Evolutionary conservation across 805 yeast genomes (phyloP), one percentile per base, ranked within the genome.

Genomic region (Nakazawaea ishiwadae): DNA sequence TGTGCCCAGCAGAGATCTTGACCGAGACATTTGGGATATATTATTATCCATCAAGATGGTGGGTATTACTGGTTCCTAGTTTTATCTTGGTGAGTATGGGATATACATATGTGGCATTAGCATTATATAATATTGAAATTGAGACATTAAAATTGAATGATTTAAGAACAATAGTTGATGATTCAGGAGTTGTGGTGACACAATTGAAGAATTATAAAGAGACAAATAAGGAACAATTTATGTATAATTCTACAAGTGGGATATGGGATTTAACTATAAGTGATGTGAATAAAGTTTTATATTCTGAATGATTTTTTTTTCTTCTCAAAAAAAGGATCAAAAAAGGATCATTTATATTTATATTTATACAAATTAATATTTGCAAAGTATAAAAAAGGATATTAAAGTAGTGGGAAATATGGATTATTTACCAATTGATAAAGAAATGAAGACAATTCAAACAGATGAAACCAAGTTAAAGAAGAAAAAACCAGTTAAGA

Each of bases 21-120:
- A n/a, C n/a, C n/a, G 11, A 9, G 9, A 51, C 51, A 7, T 49
- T 77, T 23, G 80, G 79, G 14, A 75, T 83, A 15, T 75, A 72
- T 52, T 89, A 80, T 59, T 84, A 81, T 51, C 98, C 98, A 0
- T 84, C 91, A 24, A 70, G 95, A 49, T 84, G 90, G 80, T 93
- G 98, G 99, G 81, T 95, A 2, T 56, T 85, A 27, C 84, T 87
- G 1, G 59, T 85, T 2, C 96, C 96, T 4, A 69, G 86, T 11
- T 77, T 76, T 49, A 69, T 82, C 4, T 61, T 91, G 23, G 77
- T 86, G 71, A 58, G 71, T 9, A 80, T 90, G 88, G 62, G 81
- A 14, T 89, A 77, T 54, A 74, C 73, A 0, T 91, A 90, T 57
- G 65, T 84, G 2, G 86, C 81, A 8, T 60, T 90, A 32, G 79